Conservation (phyloP, 495 filamentous ascomycete species). For the Choiromyces venosus region DNA sequence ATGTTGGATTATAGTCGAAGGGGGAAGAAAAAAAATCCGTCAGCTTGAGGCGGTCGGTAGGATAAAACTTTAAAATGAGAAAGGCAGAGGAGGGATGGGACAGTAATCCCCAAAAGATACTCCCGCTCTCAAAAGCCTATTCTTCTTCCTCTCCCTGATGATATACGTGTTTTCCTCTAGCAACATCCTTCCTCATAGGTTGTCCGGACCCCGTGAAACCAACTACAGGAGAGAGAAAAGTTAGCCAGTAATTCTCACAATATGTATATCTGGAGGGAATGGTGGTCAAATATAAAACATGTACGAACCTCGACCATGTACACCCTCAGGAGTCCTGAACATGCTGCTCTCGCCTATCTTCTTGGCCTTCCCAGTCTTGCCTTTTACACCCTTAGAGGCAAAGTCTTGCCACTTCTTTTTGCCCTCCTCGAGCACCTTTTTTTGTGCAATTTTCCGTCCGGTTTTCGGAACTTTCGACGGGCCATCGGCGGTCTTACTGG, state of each 20-base stretch:
- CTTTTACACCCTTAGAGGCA: conserved; percentile 68
- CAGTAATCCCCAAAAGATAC: conserved; percentile 16
- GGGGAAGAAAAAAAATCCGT: conserved; percentile 12
- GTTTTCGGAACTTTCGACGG: conserved; percentile 59
- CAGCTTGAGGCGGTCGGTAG: conserved; percentile 20
- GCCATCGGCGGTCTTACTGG: conserved; percentile 65
- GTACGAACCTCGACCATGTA: conserved; percentile 71
- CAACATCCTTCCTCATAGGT: conserved; percentile 85
- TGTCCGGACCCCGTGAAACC: conserved; percentile 94
- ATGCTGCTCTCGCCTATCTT: conserved; percentile 73
- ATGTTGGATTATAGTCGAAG: neutral
- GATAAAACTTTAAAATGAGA: conserved; percentile 7
- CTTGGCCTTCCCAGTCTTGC: conserved; percentile 58
- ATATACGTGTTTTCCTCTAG: conserved; percentile 78
- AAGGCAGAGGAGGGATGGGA: conserved; percentile 17
- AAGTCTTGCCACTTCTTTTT: conserved; percentile 97
- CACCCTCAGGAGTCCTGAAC: conserved; percentile 85
- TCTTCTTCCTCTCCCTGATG: conserved; percentile 73
- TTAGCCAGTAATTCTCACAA: conserved; percentile 42
- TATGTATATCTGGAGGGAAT: neutral
- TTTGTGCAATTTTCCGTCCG: conserved; percentile 80
- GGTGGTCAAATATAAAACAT: conserved; percentile 25
- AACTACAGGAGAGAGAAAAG: conserved; percentile 51
- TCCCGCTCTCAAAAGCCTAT: conserved; percentile 34
- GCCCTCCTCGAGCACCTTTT: conserved; percentile 77